phyloP scores from a whole-genome alignment of 2,329 filamentous ascomycete species.

The Aureobasidium sp. region DNA sequence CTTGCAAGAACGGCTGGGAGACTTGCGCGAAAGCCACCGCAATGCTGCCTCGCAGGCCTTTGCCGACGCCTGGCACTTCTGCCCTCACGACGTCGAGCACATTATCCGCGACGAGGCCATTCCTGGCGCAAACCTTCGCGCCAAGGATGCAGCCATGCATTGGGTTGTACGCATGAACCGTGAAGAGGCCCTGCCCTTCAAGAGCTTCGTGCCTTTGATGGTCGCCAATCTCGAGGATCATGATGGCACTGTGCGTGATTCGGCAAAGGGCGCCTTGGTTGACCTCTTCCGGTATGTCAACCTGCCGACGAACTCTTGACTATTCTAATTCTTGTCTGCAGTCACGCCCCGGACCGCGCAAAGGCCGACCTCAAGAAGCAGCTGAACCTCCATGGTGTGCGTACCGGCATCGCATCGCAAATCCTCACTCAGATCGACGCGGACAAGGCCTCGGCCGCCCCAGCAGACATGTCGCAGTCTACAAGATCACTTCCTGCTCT shows the following conservation, averaged over 20 bases:
- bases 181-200: constrained; percentile 72
- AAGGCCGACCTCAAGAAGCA: constrained; percentile 87
- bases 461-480: constrained; percentile 32
- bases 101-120: constrained; percentile 72
- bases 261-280: constrained; percentile 74
- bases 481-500: constrained; percentile 36
- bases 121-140: constrained; percentile 70
- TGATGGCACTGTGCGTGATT: constrained; percentile 78
- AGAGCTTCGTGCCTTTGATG: constrained; percentile 70
- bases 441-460: constrained; percentile 21
- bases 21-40: constrained; percentile 79
- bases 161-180: constrained; percentile 85
- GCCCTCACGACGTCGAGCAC: constrained; percentile 68
- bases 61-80: constrained; percentile 65
- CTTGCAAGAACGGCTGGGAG: constrained; percentile 77
- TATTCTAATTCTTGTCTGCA: constrained; percentile 29
- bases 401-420: constrained; percentile 74
- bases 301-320: neutral
- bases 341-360: constrained; percentile 70
- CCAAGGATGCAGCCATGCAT: constrained; percentile 76
- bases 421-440: constrained; percentile 63
- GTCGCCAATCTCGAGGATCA: constrained; percentile 87
- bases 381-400: constrained; percentile 74
- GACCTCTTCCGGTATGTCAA: constrained; percentile 67
- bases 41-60: constrained; percentile 67